Base-by-base conservation (phyloP, 139 green algal genomes). In the Coccomyxa sp. region DNA sequence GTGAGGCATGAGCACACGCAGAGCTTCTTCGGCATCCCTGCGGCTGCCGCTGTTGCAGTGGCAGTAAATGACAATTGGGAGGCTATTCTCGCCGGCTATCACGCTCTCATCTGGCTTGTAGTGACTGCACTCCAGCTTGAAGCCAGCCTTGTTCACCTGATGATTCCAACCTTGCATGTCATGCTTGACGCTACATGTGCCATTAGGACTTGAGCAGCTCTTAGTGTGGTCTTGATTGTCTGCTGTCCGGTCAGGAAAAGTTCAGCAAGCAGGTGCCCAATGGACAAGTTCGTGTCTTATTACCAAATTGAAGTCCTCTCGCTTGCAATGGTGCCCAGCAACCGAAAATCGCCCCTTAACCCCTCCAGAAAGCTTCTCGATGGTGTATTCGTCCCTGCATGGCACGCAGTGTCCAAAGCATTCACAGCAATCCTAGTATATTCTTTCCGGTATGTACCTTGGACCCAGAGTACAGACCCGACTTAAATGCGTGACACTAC, bases 41-140 rank as follows among this genome's bases (percentile, higher is more conserved):
- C 94, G 79, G 85, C 88, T 95, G 82, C 95, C 95, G 82, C 90
- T 95, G 88, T 98, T 98, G 86, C 93, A 96, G 87, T 97, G 93
- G 80, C 91, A 95, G 82, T 98, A 97, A n/a, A 98, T 80, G 30
- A 97, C 93, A 63, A 89, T 93, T 0, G 95, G 95, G 31, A 90
- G 86, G 45, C 80, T 82, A 0, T 87, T 89, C 60, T 93, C 87
- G 7, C 86, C 86, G 13, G 79, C 79, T 7, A 89, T 81, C 9
- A 9, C 63, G 18, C 21, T 25, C 0, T 89, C 81, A 59, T 88
- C 84, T 0, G 93, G 91, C 0, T 90, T 77, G 84, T 90, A 95
- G 82, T 96, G 94, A 80, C 89, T 95, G 88, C 88, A 93, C 82
- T 93, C 77, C 58, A 98, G 86, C 83, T 87, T 91, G 84, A 93